These are phyloP conservation scores for Tricladium varicosporioides DNA, from an alignment of 2,329 filamentous ascomycete species.

Conservation along the genomic window DNA sequence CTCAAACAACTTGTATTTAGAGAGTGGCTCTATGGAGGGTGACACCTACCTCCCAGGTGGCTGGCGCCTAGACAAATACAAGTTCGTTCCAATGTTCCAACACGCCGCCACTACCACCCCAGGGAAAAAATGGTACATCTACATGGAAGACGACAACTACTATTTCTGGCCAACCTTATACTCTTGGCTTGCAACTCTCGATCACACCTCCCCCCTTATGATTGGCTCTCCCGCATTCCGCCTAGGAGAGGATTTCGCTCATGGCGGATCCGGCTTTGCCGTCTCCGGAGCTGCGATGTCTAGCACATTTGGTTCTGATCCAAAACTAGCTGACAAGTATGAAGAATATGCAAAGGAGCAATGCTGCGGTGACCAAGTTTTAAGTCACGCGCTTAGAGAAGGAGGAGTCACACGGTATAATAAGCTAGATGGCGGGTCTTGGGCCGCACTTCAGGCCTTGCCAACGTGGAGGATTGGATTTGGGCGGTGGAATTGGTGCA, in stretches of 20 bases:
- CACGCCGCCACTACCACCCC: slow-evolving; percentile 49
- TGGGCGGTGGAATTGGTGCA: slow-evolving; percentile 15
- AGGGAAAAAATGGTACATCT: slow-evolving; percentile 55
- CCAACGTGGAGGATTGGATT: slow-evolving; percentile 13
- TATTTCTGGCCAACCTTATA: slow-evolving; percentile 51
- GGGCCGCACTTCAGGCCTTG: neutral
- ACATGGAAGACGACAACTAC: slow-evolving; percentile 57
- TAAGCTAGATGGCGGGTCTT: neutral
- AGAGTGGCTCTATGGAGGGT: slow-evolving; percentile 15
- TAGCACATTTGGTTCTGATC: slow-evolving; percentile 41
- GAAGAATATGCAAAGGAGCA: slow-evolving; percentile 40
- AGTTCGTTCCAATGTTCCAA: slow-evolving; percentile 57
- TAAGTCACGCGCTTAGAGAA: slow-evolving; percentile 46
- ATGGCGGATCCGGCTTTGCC: slow-evolving; percentile 54
- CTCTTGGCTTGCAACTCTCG: slow-evolving; percentile 45
- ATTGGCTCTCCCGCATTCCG: slow-evolving; percentile 48
- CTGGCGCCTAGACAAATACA: slow-evolving; percentile 60
- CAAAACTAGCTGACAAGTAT: slow-evolving; percentile 44
- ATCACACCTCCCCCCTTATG: slow-evolving; percentile 44
- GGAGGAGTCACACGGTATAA: slow-evolving; percentile 33
- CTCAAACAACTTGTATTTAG: slow-evolving; percentile 14
- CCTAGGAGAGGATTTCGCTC: slow-evolving; percentile 45
- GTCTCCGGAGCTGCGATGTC: slow-evolving; percentile 51
- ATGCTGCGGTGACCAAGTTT: slow-evolving; percentile 52
- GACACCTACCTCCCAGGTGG: slow-evolving; percentile 25